Conservation (phyloP, 2,329 filamentous ascomycete species). For the Ophiocordyceps polyrhachis-furcata region DNA sequence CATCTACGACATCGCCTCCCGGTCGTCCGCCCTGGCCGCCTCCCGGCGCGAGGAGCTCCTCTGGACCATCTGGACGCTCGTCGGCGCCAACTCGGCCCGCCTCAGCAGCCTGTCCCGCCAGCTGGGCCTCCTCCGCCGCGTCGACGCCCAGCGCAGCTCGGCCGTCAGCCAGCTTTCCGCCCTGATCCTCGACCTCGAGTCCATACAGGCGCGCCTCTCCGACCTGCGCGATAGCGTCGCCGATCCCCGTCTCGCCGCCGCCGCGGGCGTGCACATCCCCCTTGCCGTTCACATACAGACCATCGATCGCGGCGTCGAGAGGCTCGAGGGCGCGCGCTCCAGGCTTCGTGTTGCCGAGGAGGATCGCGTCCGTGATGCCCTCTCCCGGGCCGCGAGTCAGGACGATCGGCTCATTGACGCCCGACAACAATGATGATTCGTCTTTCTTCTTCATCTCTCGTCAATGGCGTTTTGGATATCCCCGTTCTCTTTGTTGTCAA, state of each 20-base stretch:
- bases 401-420: slow-evolving; percentile 24
- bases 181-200: slow-evolving; percentile 54
- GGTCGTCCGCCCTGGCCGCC: slow-evolving; percentile 35
- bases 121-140: slow-evolving; percentile 42
- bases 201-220: slow-evolving; percentile 51
- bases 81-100: slow-evolving; percentile 48
- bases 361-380: slow-evolving; percentile 32
- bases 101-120: slow-evolving; percentile 44
- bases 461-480: too few species aligned
- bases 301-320: slow-evolving; percentile 53
- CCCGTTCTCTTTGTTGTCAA: too few species aligned
- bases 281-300: slow-evolving; percentile 58
- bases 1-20: slow-evolving; percentile 49
- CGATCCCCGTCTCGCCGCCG: slow-evolving; percentile 40
- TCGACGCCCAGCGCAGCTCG: slow-evolving; percentile 44
- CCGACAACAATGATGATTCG: not conserved
- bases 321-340: slow-evolving; percentile 45
- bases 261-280: slow-evolving; percentile 29
- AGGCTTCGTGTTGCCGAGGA: slow-evolving; percentile 40
- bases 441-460: not conserved
- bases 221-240: slow-evolving; percentile 55
- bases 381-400: slow-evolving; percentile 17
- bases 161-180: slow-evolving; percentile 51
- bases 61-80: slow-evolving; percentile 51
- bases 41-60: slow-evolving; percentile 46